A percentile compares a stretch with the other conserved stretches of the same genome.
Conservation (phyloP, 768 basidiomycete species). For the Rhodotorula graminis region DNA sequence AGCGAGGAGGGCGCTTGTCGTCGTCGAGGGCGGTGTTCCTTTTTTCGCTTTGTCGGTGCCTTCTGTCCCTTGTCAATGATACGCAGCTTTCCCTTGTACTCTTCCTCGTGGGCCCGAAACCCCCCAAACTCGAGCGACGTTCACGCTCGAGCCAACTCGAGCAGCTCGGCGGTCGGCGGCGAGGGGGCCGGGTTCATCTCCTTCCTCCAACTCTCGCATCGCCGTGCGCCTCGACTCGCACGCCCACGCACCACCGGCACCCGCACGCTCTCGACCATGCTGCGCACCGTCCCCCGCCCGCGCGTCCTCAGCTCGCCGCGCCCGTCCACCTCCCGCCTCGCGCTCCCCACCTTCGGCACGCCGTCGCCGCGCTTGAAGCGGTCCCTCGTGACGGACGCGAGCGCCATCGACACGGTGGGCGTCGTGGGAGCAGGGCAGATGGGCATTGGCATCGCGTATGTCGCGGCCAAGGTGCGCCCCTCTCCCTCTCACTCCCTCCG, state of each 20-base stretch:
- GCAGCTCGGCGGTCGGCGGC: too few relatives aligned
- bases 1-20: not conserved
- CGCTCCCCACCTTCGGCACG: not conserved
- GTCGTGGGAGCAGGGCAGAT: constrained; percentile 46
- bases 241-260: too few relatives aligned
- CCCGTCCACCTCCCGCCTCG: not conserved
- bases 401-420: not conserved
- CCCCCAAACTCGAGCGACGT: too few relatives aligned
- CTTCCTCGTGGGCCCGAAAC: not conserved
- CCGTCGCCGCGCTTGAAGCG: not conserved
- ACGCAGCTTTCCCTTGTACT: not conserved
- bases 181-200: not conserved
- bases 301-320: too few relatives aligned
- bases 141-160: too few relatives aligned
- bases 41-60: not conserved
- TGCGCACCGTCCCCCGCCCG: not conserved
- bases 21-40: not conserved
- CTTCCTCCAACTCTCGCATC: not conserved
- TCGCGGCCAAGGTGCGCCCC: constrained; percentile 48
- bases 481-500: not conserved
- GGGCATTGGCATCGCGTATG: constrained; percentile 86
- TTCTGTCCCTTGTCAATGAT: not conserved
- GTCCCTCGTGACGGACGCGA: not conserved
- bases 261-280: not conserved
- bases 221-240: not conserved